Percentiles rank a stretch among this genome's conserved stretches.
Evolutionary conservation across 2,329 filamentous ascomycete genomes (phyloP).

Genomic region (Macroventuria anomochaeta): DNA sequence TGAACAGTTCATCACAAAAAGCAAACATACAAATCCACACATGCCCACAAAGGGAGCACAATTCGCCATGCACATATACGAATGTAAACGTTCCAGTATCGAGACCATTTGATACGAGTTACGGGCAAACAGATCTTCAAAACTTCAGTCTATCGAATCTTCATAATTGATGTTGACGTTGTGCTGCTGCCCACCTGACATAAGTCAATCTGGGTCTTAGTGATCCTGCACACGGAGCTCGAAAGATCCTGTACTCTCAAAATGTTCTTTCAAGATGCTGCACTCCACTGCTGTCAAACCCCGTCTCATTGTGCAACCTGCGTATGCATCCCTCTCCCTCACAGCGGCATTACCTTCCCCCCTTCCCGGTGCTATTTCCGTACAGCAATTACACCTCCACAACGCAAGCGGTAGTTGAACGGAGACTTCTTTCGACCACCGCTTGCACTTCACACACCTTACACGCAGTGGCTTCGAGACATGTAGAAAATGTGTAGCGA

Average conservation of each 20-base stretch:
- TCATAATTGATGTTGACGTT: background rate
- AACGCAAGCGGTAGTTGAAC: too few relatives aligned
- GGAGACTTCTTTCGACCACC: too few relatives aligned
- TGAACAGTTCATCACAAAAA: constrained; percentile 20
- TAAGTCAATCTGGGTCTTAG: background rate
- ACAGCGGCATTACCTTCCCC: background rate
- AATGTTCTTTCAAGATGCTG: background rate
- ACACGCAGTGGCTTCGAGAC: constrained; percentile 4
- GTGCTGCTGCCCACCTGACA: background rate
- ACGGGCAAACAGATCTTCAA: background rate
- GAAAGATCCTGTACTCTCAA: background rate
- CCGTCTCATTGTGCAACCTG: constrained; percentile 5
- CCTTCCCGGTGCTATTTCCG: background rate
- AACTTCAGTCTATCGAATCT: background rate
- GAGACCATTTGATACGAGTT: background rate
- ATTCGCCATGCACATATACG: background rate
- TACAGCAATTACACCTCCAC: background rate
- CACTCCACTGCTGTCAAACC: background rate
- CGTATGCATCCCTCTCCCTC: constrained; percentile 6
- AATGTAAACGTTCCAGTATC: background rate
- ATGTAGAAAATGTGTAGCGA: constrained; percentile 9
- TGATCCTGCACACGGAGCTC: background rate
- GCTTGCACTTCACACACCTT: background rate
- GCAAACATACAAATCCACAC: constrained; percentile 13
- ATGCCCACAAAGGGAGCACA: constrained; percentile 1